Evolutionary conservation across 306 rosid species (phyloP), one percentile per base, ranked within the genome.

Genomic region (Cicer pinnatifidum): DNA sequence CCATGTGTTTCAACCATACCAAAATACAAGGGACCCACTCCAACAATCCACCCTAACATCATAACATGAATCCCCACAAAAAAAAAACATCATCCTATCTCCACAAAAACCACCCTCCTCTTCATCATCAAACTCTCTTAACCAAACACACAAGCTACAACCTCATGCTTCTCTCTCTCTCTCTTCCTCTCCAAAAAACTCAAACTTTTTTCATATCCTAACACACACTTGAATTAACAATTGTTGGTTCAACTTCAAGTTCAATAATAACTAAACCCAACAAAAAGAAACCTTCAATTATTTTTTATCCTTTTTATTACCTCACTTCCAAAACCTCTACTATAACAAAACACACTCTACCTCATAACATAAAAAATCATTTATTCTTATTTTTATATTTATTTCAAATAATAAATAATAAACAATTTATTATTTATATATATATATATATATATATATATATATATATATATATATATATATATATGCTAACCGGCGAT

Each of bases 401-500:
- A 50, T 6, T 6, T 57, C 40, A 23, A 6, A 12, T 33, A 33
- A 33, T 6, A 71, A 28, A 23, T 71, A 0, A 5, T 28, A 28
- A 28, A 28, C 35, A 28, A 13, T 48, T 15, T 17, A 9, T 37
- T 12, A 11, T 11, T 35, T 16, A 28, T 65, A 39, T 35, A 72
- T 75, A 85, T 84, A 72, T 75, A 85, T 84, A 72, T 75, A 85
- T 84, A 72, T 75, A 85, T 84, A 72, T 75, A 85, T 84, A 72
- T 75, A 85, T 84, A 72, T 75, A 85, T 84, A n/a, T n/a, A 20
- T 65, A 33, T 11, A 44, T 44, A 1, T 40, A 44, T 44, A 1
- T 40, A 44, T 73, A 72, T 75, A 85, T 84, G 97, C 86, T 84
- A 53, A 82, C 96, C 96, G 96, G 97, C 93, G 93, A 95, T 95